Evolutionary conservation across 345 rosid species (phyloP).

Genomic region (Adansonia digitata): DNA sequence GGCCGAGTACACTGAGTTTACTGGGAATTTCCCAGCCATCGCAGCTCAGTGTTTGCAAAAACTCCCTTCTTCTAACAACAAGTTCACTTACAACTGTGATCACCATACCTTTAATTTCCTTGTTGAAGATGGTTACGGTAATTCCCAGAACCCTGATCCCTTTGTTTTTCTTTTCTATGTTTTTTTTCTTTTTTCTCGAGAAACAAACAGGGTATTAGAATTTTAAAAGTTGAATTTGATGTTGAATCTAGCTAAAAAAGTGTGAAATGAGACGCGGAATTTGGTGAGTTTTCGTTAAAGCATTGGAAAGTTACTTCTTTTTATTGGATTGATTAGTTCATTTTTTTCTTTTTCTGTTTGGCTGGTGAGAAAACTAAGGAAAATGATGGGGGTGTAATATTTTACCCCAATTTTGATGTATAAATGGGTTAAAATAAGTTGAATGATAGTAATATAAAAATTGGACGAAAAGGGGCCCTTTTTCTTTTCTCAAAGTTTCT

Average conservation of each 20-base stretch:
- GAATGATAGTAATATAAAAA: neutral
- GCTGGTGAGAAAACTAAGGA: conserved; percentile 10
- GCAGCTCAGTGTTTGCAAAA: conserved; percentile 89
- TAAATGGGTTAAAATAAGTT: neutral
- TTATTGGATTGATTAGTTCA: neutral
- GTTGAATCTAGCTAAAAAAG: conserved; percentile 26
- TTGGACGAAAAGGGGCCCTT: neutral
- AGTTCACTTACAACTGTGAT: conserved; percentile 96
- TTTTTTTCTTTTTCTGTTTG: neutral
- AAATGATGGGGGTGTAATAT: neutral
- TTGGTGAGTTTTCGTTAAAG: neutral
- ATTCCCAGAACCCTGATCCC: neutral
- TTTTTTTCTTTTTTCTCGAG: neutral
- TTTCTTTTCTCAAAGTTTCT: neutral
- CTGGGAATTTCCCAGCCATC: conserved; percentile 95
- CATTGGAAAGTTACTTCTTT: neutral
- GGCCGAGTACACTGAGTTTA: conserved; percentile 95
- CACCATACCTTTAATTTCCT: conserved; percentile 97
- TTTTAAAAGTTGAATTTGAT: conserved; percentile 10
- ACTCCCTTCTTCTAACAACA: conserved; percentile 82
- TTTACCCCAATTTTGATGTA: neutral
- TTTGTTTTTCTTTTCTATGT: neutral
- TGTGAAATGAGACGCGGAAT: conserved; percentile 5
- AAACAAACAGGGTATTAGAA: conserved; percentile 6
- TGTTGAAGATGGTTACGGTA: conserved; percentile 90